A percentile compares a stretch with the other conserved stretches of the same genome.
Conservation (phyloP, 176 grass and related monocot genomes). For the Avena eriantha region DNA sequence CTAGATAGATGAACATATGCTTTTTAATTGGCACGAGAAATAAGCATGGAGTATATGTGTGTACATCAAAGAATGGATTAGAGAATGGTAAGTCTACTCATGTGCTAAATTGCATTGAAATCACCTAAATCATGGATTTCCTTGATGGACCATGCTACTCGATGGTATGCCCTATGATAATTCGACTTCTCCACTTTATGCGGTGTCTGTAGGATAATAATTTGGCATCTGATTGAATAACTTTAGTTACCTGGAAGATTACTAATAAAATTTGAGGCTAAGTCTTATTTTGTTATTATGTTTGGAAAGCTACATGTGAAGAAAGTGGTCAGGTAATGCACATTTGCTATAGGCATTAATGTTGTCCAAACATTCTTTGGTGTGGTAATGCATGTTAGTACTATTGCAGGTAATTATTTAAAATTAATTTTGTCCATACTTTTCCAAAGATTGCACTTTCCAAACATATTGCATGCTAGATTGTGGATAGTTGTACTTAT, state of each 20-base stretch:
- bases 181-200: no score
- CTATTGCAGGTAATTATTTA: neutral
- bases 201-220: neutral
- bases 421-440: neutral
- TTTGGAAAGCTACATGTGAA: neutral
- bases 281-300: neutral
- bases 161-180: no score
- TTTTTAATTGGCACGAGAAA: no score
- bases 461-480: slow-evolving; percentile 68
- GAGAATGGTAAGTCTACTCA: no score
- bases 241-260: neutral
- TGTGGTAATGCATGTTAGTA: neutral
- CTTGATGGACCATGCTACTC: no score
- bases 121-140: no score
- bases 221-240: neutral
- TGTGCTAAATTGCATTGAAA: no score
- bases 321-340: neutral
- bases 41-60: no score
- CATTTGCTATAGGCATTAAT: neutral
- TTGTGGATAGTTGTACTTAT: neutral
- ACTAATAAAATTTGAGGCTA: neutral
- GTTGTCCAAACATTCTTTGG: neutral
- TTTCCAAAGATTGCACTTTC: slow-evolving; percentile 26
- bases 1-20: no score
- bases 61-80: no score